phyloP scores from a whole-genome alignment of 768 basidiomycete species.

The Aureoboletus auriporus region DNA sequence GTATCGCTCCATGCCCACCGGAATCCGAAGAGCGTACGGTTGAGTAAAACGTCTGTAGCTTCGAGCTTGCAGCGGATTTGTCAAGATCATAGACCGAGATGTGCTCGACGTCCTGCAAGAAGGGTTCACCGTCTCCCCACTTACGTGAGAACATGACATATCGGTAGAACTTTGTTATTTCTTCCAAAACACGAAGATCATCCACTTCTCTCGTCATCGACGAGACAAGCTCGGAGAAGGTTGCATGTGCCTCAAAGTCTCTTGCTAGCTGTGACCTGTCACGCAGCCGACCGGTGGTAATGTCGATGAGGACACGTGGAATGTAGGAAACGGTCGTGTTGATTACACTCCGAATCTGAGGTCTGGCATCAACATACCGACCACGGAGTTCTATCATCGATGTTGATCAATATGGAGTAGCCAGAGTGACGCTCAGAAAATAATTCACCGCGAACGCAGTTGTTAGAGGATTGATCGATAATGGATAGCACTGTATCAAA shows the following conservation, averaged over 20 bases:
- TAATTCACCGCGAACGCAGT: background rate
- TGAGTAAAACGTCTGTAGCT: background rate
- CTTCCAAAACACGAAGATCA: background rate
- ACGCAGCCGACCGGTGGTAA: background rate
- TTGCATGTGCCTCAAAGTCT: background rate
- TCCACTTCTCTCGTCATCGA: background rate
- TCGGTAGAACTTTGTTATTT: background rate
- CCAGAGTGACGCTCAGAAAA: background rate
- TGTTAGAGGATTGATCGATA: background rate
- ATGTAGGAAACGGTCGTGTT: background rate
- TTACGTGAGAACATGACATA: slow-evolving; percentile 6
- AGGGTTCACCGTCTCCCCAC: background rate
- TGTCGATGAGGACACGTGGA: slow-evolving; percentile 4
- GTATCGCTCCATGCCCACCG: slow-evolving; percentile 11
- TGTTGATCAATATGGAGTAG: background rate
- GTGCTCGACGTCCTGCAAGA: background rate
- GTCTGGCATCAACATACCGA: background rate
- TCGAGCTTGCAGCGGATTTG: background rate
- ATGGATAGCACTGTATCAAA: background rate
- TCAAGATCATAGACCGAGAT: slow-evolving; percentile 1
- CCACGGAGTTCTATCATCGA: background rate
- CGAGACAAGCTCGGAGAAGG: background rate
- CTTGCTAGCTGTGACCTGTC: background rate
- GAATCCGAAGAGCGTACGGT: background rate
- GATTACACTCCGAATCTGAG: background rate